These are phyloP conservation scores for Flaveria brownii DNA, from an alignment of 129 eudicot species.

Conservation along the genomic window DNA sequence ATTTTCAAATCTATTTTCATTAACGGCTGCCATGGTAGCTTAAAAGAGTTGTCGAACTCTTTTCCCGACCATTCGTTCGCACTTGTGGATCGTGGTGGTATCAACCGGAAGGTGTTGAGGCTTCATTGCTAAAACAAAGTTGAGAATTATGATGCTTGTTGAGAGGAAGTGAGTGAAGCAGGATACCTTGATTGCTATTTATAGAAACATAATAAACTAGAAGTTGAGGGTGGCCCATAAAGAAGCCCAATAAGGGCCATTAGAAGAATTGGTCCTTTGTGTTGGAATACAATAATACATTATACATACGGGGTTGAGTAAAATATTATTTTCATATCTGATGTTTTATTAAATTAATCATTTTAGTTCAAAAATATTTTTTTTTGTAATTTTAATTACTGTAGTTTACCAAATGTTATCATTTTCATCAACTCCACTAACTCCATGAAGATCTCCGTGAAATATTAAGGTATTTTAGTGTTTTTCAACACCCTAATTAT, in stretches of 20 bases:
- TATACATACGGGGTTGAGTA: background rate
- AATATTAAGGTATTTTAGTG: too few relatives aligned
- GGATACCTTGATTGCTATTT: conserved; percentile 12
- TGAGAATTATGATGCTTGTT: background rate
- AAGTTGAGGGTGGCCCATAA: conserved; percentile 12
- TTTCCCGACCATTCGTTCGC: conserved; percentile 46
- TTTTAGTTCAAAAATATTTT: too few relatives aligned
- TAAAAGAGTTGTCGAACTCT: conserved; percentile 43
- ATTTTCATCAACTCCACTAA: too few relatives aligned
- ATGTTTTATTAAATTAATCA: too few relatives aligned
- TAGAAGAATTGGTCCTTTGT: conserved; percentile 14
- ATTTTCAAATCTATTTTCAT: background rate
- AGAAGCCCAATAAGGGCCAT: conserved; percentile 24
- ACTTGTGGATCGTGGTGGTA: conserved; percentile 45
- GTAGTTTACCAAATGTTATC: too few relatives aligned
- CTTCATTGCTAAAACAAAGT: conserved; percentile 42
- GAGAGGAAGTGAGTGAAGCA: conserved; percentile 26
- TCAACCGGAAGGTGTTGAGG: conserved; percentile 57
- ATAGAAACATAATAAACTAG: conserved; percentile 16
- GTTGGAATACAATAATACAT: conserved; percentile 24
- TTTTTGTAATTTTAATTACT: too few relatives aligned
- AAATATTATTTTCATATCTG: too few relatives aligned
- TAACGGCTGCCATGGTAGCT: conserved; percentile 32
- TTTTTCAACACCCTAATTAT: too few relatives aligned
- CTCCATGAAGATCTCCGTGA: too few relatives aligned